Base-by-base conservation (phyloP, 441 rosid genomes). In the Erodium moschatum region DNA sequence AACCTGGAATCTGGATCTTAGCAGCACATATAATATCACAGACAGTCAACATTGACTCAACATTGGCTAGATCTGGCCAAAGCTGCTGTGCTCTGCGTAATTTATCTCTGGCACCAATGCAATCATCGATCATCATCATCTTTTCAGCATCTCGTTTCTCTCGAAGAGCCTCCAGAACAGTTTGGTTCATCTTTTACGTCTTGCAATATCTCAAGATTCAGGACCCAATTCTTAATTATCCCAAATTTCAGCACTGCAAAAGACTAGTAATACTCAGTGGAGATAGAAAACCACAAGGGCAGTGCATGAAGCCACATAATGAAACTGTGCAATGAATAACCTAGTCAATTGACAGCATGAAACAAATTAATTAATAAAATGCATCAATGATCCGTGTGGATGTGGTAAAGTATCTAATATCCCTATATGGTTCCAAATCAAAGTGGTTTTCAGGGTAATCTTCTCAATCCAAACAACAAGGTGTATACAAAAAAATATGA, bases 11-110 rank as follows among this genome's bases (percentile, higher is more conserved):
- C 67, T 67, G 38, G 62, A 70, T 15, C 44, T 68, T 64, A 4
- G 72, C 72, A 50, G 80, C 72, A 64, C 29, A 61, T 33, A 77
- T 56, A 63, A 71, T 65, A 54, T 73, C 80, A 71, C 77, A 77
- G 7, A 68, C 67, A 65, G 73, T 42, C 38, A 77, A 58, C 77
- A 73, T 70, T 4, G 75, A 68, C 48, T 7, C 24, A 46, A 77
- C 64, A 16, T 70, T 65, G 40, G 74, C 73, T 29, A 56, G n/a
- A 27, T 16, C 66, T 20, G 80, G 77, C 38, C 31, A 73, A 50
- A 70, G 67, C 62, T 33, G 18, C 3, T 66, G 31, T 4, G 73
- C 75, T 65, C 13, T 50, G 63, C 66, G 69, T 63, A 77, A 73
- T 18, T 60, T 68, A 20, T 73, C 73, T 27, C 77, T 74, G 29